Evolutionary conservation across 1,284 basidiomycete genomes (phyloP).

Genomic region (Fomitopsis palustris): DNA sequence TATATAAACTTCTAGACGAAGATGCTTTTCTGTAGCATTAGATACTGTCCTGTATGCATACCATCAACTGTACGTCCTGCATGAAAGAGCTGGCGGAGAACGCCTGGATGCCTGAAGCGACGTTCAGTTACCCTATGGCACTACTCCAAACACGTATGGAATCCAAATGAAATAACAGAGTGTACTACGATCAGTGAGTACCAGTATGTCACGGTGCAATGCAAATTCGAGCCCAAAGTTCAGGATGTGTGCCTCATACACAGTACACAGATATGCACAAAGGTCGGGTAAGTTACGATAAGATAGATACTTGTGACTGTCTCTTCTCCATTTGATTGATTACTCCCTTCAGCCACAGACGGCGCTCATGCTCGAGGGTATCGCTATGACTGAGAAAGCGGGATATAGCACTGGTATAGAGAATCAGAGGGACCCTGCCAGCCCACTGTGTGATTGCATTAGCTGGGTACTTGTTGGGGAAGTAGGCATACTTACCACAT

Average conservation of each 20-base stretch:
- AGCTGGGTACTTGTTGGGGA: background rate
- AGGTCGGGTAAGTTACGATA: background rate
- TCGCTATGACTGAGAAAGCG: background rate
- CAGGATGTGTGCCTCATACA: background rate
- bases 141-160: too few relatives aligned
- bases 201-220: too few relatives aligned
- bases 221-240: background rate
- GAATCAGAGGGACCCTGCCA: slow-evolving; percentile 19
- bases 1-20: too few relatives aligned
- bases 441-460: slow-evolving; percentile 15
- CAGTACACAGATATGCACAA: background rate
- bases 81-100: too few relatives aligned
- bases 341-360: too few relatives aligned
- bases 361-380: background rate
- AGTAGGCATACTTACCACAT: slow-evolving; percentile 39
- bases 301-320: background rate
- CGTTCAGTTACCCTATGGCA: too few relatives aligned
- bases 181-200: too few relatives aligned
- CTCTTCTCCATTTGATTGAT: background rate
- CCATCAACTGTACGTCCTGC: too few relatives aligned
- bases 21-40: too few relatives aligned
- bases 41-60: too few relatives aligned
- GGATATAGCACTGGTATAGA: slow-evolving; percentile 21
- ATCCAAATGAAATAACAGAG: too few relatives aligned
- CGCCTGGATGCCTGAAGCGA: too few relatives aligned